A percentile compares a stretch with the other conserved stretches of the same genome.
These are phyloP conservation scores for Diospyros lotus DNA, from an alignment of 148 eudicot species.

Conservation along the genomic window DNA sequence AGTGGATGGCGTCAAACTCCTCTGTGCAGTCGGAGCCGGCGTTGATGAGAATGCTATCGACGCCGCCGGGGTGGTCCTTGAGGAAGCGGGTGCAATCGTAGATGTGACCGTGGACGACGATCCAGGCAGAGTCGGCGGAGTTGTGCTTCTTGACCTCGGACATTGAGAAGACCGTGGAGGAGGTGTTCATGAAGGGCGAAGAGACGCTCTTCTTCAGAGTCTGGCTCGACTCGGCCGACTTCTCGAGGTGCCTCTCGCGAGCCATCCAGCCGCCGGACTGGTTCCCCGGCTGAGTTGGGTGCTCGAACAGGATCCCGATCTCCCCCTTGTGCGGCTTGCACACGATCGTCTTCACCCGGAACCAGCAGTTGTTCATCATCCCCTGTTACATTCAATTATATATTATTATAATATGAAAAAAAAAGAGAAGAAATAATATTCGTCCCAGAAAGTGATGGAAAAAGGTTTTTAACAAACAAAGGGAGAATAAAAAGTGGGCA, in stretches of 20 bases:
- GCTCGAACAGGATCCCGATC: slow-evolving; percentile 81
- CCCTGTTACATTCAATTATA: slow-evolving; percentile 39
- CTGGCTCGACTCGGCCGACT: slow-evolving; percentile 27
- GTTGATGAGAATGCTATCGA: slow-evolving; percentile 84
- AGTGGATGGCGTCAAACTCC: slow-evolving; percentile 92
- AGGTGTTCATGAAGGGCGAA: slow-evolving; percentile 65
- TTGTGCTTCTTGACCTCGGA: slow-evolving; percentile 77
- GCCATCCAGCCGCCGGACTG: slow-evolving; percentile 95
- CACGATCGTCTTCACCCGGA: slow-evolving; percentile 76
- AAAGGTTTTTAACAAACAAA: too few species aligned
- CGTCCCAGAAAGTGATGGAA: too few species aligned
- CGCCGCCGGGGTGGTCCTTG: slow-evolving; percentile 87
- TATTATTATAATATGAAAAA: too few species aligned
- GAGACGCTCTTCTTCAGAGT: slow-evolving; percentile 62
- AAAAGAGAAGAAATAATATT: too few species aligned
- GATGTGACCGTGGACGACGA: slow-evolving; percentile 72
- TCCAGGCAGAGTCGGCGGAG: slow-evolving; percentile 69
- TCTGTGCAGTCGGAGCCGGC: slow-evolving; percentile 92
- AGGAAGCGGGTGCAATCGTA: slow-evolving; percentile 74
- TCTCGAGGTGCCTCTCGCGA: slow-evolving; percentile 62
- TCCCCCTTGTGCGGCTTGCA: slow-evolving; percentile 87
- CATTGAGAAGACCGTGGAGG: slow-evolving; percentile 49
- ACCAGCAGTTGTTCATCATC: slow-evolving; percentile 99
- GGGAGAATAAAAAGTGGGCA: too few species aligned
- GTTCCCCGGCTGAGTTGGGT: slow-evolving; percentile 96